phyloP scores from a whole-genome alignment of 306 rosid genomes.

The Cucumis hystrix region DNA sequence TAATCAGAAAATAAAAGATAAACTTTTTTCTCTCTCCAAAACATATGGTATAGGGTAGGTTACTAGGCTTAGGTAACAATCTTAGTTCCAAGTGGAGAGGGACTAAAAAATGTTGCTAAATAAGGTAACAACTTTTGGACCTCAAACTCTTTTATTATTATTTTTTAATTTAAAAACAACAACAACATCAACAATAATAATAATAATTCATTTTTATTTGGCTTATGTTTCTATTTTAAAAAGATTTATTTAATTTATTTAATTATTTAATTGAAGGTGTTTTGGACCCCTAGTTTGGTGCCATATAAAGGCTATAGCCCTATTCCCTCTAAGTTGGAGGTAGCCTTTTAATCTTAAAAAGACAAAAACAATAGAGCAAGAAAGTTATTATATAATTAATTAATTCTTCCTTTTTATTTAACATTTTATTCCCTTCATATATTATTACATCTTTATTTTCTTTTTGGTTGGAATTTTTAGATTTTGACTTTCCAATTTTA shows the following conservation, averaged over 20 bases:
- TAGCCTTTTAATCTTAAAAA: neutral
- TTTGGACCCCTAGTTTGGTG: slow-evolving; percentile 6
- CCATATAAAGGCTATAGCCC: neutral
- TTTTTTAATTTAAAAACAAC: neutral
- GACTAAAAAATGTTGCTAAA: slow-evolving; percentile 26
- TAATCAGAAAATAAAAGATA: neutral
- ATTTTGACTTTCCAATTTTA: neutral
- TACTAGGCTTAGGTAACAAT: slow-evolving; percentile 18
- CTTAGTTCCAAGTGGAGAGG: slow-evolving; percentile 44
- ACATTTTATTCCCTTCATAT: neutral
- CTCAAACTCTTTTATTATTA: neutral
- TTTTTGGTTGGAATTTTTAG: neutral
- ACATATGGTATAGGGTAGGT: neutral
- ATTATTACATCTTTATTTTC: neutral
- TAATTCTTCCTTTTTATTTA: neutral
- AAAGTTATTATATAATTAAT: neutral
- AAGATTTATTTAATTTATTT: neutral
- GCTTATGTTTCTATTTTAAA: neutral
- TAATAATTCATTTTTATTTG: neutral
- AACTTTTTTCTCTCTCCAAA: neutral
- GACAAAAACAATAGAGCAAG: neutral
- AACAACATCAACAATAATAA: neutral
- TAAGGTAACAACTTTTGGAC: slow-evolving; percentile 23
- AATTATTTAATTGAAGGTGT: too few relatives aligned
- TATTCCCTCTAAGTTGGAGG: slow-evolving; percentile 27